Conservation (phyloP, 495 filamentous ascomycete species). For the Immersiella caudata region DNA sequence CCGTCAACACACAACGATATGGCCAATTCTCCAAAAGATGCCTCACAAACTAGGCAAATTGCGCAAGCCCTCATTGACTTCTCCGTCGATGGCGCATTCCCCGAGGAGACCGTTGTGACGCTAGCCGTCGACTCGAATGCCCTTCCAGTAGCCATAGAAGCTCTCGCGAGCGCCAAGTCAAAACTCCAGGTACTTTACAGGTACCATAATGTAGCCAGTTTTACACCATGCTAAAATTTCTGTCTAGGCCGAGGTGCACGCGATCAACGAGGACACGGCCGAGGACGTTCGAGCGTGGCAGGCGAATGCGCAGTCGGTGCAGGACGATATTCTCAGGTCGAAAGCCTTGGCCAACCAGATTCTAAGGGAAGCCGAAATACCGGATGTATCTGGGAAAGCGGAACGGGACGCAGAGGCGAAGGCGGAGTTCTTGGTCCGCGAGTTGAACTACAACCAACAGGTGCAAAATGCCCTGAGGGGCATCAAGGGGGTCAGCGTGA, state of each 20-base stretch:
- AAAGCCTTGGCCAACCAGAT: conserved; percentile 74
- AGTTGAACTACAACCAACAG: conserved; percentile 74
- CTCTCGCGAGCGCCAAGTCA: conserved; percentile 65
- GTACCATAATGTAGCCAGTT: not conserved
- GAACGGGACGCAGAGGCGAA: conserved; percentile 70
- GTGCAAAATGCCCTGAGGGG: conserved; percentile 64
- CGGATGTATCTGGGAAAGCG: conserved; percentile 58
- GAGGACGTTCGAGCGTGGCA: conserved; percentile 86
- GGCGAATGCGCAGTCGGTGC: conserved; percentile 76
- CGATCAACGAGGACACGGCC: conserved; percentile 70
- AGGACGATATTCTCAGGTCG: conserved; percentile 75
- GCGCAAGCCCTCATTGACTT: conserved; percentile 73
- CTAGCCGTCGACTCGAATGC: conserved; percentile 60
- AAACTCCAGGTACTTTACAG: conserved; percentile 64
- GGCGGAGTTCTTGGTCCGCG: conserved; percentile 69
- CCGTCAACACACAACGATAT: conserved; percentile 18
- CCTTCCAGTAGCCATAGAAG: conserved; percentile 64
- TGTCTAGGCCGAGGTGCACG: conserved; percentile 66
- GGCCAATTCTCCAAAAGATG: conserved; percentile 16
- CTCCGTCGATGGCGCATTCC: conserved; percentile 70
- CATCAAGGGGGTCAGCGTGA: conserved; percentile 56
- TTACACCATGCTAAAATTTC: conserved; percentile 18
- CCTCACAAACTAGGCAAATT: conserved; percentile 38
- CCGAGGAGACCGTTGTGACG: conserved; percentile 71
- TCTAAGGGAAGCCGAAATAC: conserved; percentile 67